Evolutionary conservation across 768 basidiomycete genomes (phyloP), one percentile per base, ranked within the genome.

Genomic region (Serendipita sp.): DNA sequence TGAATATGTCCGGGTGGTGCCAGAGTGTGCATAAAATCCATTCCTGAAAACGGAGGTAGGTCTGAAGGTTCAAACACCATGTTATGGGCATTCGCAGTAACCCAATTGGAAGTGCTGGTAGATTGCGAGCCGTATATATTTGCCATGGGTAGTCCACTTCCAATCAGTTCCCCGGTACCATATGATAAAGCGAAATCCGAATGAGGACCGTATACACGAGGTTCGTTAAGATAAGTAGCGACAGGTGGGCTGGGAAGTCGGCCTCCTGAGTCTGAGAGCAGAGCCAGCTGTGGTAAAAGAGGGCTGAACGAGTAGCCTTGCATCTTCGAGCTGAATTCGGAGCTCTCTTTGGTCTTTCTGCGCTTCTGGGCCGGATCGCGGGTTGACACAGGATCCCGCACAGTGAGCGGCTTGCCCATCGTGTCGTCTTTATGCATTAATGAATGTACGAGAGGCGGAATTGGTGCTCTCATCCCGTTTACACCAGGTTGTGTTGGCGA

Each of bases 361-460:
- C 23, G 23, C 23, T 23, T 23, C 23, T 23, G 23, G 23, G 23
- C 23, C 5, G 38, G 13, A 51, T 8, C n/a, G 18, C 1, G 23
- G 16, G 56, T 32, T 10, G 28, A 8, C 16, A 32, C 32, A 8
- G 28, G 28, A 28, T 60, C 35, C 4, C 35, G 56, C 32, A 60
- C 8, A 3, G 56, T 60, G 10, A 92, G 69, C 92, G 90, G 36
- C 91, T 78, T 8, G 89, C 90, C 35, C 83, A 80, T 77, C 91
- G 92, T 0, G 89, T 90, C n/a, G 91, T 77, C 44, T 88, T 88
- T 28, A 84, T 78, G 7, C 23, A 23, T 23, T 23, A 23, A 1
- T 23, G 23, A 1, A 83, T 82, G 67, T 18, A 32, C n/a, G 7
- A 18, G 30, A 32, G 48, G 1, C 1, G n/a, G 2, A 1, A 51